Evolutionary conservation across 2,329 filamentous ascomycete genomes (phyloP), one percentile per base, ranked within the genome.

Genomic region (Monosporascus ibericus): DNA sequence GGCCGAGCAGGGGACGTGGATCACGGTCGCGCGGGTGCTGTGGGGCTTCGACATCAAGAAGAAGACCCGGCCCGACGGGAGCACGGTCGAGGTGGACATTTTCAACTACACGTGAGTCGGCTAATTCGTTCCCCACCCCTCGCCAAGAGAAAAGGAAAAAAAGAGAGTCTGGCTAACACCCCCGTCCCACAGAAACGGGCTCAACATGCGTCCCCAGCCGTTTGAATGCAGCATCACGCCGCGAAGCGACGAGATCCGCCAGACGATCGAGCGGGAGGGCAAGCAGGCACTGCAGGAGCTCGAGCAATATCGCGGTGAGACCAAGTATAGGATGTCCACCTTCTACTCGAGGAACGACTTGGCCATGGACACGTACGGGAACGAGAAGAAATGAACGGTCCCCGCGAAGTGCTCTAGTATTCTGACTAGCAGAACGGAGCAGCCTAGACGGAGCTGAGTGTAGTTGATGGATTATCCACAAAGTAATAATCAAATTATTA

Each of bases 1-100:
- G 18, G 81, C 81, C 2, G 81, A 85, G 64, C 78, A 82, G 60
- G 79, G 80, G 6, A 79, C 79, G 0, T 84, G 79, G 72, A 75
- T 84, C 59, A 81, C 76, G 0, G 71, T 84, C 44, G 77, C 78
- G 8, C 68, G 81, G 15, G 60, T 84, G 27, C 68, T 85, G 6
- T 84, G 81, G 79, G 80, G 72, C 0, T 85, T 83, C 59, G 70
- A 72, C 51, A 76, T 83, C 14, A 63, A 69, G 54, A 71, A 68
- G 56, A 68, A 70, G 52, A 63, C 51, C 51, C 67, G 68, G 27
- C 42, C 64, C 1, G 53, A 66, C 30, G 78, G 78, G 1, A 72
- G 70, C 24, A 69, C 73, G 18, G 69, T 79, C 18, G 72, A 76
- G 2, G 76, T 83, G 39, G 79, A 84, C 54, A 82, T 83, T 40